Conservation (phyloP, 2,329 filamentous ascomycete genomes). For the Rugonectria rugulosa region DNA sequence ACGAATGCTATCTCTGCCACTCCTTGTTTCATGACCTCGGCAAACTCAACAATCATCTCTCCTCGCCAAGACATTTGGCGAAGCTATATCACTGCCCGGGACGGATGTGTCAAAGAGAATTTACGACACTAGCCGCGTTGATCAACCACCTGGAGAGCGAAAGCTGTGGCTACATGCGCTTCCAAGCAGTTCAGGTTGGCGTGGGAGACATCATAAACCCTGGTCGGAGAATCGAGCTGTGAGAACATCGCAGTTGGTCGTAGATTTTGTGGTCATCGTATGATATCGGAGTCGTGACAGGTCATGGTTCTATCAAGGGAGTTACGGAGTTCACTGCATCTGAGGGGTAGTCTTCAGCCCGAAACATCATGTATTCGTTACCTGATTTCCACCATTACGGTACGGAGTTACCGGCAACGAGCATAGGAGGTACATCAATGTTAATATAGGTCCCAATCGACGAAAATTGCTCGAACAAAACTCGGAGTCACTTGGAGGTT, state of each 20-base stretch:
- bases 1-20: conserved; percentile 54
- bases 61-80: conserved; percentile 53
- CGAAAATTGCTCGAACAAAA: neutral
- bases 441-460: neutral
- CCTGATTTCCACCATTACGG: neutral
- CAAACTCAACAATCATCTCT: conserved; percentile 60
- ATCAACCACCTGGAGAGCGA: conserved; percentile 56
- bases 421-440: neutral
- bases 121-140: conserved; percentile 48
- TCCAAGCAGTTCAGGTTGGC: conserved; percentile 46
- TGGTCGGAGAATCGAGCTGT: conserved; percentile 16
- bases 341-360: neutral
- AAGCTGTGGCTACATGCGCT: conserved; percentile 48
- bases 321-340: neutral
- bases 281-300: neutral
- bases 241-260: neutral
- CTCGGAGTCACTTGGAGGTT: neutral
- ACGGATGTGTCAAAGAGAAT: conserved; percentile 44
- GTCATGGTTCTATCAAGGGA: neutral
- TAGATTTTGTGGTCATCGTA: neutral
- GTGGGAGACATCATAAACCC: conserved; percentile 27
- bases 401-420: no score
- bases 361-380: neutral
- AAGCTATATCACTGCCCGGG: conserved; percentile 52
- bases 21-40: conserved; percentile 46